Evolutionary conservation across 1,139 yeast species (phyloP).

Genomic region (Taphrina flavorubra): DNA sequence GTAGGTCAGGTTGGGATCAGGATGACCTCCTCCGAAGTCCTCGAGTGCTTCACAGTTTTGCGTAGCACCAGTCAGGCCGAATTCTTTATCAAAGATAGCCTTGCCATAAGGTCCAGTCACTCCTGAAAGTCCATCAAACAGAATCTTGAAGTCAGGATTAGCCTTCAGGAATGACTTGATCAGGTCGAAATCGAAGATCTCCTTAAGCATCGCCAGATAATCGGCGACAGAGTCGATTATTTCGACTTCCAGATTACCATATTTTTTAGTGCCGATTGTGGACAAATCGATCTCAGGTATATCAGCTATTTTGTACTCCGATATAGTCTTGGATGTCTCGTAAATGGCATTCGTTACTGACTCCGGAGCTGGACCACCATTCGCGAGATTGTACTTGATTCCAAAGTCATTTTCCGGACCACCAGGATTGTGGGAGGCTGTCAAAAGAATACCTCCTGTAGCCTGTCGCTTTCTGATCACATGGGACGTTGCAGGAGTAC

Average conservation of each 20-base stretch:
- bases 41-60: conserved; percentile 81
- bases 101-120: conserved; percentile 97
- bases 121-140: conserved; percentile 92
- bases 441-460: conserved; percentile 94
- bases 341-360: conserved; percentile 85
- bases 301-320: conserved; percentile 62
- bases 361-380: conserved; percentile 99
- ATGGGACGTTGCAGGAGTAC: conserved; percentile 96
- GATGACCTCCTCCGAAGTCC: conserved; percentile 97
- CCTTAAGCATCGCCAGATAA: conserved; percentile 78
- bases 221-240: conserved; percentile 81
- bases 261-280: conserved; percentile 59
- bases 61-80: conserved; percentile 71
- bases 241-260: conserved; percentile 67
- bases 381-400: conserved; percentile 89
- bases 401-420: conserved; percentile 89
- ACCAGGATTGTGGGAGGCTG: conserved; percentile 99
- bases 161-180: conserved; percentile 72
- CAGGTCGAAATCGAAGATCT: conserved; percentile 83
- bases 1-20: conserved; percentile 96
- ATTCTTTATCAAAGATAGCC: conserved; percentile 80
- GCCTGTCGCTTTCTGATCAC: conserved; percentile 76
- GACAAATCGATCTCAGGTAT: conserved; percentile 60
- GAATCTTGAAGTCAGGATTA: conserved; percentile 66
- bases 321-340: conserved; percentile 67